Base-by-base conservation (phyloP, 371 early-diverging fungal genomes). In the Chytridium lagenaria region DNA sequence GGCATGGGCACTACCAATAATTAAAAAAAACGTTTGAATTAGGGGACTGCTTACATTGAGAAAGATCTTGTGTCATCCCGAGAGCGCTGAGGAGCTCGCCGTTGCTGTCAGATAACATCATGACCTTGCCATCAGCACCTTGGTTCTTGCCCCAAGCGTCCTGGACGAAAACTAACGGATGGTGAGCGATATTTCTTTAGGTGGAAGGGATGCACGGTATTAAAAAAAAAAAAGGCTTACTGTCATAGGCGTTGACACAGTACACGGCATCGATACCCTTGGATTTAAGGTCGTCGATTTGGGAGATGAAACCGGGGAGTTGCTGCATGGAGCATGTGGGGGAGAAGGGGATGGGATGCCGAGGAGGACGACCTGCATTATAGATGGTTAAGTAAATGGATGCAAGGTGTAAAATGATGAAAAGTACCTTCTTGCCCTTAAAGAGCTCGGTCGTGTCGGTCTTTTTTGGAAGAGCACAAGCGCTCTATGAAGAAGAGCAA, bases 381-480 rank as follows among this genome's bases (percentile, higher is more conserved):
- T n/a, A n/a, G n/a, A n/a, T n/a, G n/a, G n/a, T n/a, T n/a, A n/a
- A n/a, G n/a, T n/a, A n/a, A n/a, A n/a, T n/a, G n/a, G n/a, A n/a
- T n/a, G n/a, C n/a, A n/a, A n/a, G n/a, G n/a, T n/a, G n/a, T n/a
- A 93, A 90, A 28, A 89, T 89, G 80, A 93, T 90, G 77, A 93
- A 85, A 34, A 93, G 88, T 3, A 89, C 92, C 79, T 88, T 90
- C 85, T 92, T 92, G 74, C 86, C 89, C 81, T 87, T 87, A 76
- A 92, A 86, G 65, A 90, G 63, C 15, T 67, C 71, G 0, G 59
- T 26, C 22, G 72, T 68, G 19, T 50, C 0, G 34, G 61, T n/a
- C 31, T 64, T 67, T 15, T 57, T 23, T 44, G 76, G 76, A 34
- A 71, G 39, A 19, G 76, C 76, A 49, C 76, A 76, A 3, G 69